These are phyloP conservation scores for Geum urbanum DNA, from an alignment of 306 rosid species.

Conservation along the genomic window DNA sequence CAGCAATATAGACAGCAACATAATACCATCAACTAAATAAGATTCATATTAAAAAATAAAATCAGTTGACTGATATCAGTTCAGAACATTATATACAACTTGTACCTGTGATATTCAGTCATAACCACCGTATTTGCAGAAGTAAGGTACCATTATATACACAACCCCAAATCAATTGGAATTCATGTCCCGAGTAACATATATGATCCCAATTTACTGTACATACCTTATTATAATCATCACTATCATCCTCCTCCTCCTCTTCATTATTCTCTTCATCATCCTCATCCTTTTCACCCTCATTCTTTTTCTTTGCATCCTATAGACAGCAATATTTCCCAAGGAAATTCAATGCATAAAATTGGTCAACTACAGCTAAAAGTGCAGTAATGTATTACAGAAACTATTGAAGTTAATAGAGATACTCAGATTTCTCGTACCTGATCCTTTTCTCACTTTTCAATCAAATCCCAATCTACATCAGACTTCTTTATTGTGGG, in stretches of 20 bases:
- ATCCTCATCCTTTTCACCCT: slow-evolving; percentile 20
- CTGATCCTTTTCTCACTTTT: slow-evolving; percentile 16
- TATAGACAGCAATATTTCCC: slow-evolving; percentile 1
- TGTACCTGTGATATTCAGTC: not conserved
- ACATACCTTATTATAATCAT: slow-evolving; percentile 14
- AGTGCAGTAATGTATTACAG: not conserved
- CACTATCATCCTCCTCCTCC: slow-evolving; percentile 9
- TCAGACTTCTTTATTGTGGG: slow-evolving; percentile 35
- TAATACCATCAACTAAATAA: not conserved
- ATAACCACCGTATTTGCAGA: not conserved
- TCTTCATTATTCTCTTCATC: not conserved
- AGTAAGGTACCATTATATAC: not conserved
- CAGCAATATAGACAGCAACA: not conserved
- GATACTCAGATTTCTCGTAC: slow-evolving; percentile 6
- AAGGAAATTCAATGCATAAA: not conserved
- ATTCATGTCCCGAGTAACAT: not conserved
- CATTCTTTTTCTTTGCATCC: slow-evolving; percentile 15
- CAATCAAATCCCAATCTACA: slow-evolving; percentile 17
- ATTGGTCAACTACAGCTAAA: not conserved
- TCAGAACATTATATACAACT: not conserved
- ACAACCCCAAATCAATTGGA: not conserved
- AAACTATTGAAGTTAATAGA: not conserved
- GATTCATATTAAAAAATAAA: not conserved
- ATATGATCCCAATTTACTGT: not conserved
- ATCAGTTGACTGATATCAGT: not conserved